phyloP scores from a whole-genome alignment of 2,329 filamentous ascomycete species.

The Botryosphaeria agaves region DNA sequence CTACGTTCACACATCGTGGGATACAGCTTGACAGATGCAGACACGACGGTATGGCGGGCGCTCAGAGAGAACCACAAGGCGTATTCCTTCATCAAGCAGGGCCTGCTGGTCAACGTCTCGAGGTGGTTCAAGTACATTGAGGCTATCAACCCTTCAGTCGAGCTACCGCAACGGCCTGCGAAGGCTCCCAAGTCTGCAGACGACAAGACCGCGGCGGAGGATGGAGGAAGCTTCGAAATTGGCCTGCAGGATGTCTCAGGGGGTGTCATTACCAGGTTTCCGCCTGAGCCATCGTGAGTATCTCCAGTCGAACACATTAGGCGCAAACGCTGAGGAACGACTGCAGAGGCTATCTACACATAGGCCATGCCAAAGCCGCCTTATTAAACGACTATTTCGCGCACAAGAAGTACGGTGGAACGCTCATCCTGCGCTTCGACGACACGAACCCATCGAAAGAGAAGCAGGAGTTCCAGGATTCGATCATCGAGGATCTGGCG shows the following conservation, averaged over 20 bases:
- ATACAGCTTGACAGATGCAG: constrained; percentile 58
- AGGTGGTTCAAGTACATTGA: constrained; percentile 85
- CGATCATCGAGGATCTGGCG: constrained; percentile 79
- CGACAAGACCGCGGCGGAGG: constrained; percentile 51
- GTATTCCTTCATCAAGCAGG: constrained; percentile 63
- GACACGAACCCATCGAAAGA: constrained; percentile 97
- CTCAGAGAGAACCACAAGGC: constrained; percentile 75
- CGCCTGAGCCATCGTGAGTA: constrained; percentile 75
- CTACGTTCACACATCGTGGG: constrained; percentile 76
- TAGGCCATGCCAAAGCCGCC: constrained; percentile 88
- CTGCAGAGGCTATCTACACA: constrained; percentile 62
- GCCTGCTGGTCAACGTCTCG: constrained; percentile 54
- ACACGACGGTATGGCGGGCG: constrained; percentile 69
- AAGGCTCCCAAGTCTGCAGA: constrained; percentile 44
- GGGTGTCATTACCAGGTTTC: constrained; percentile 81
- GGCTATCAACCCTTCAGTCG: constrained; percentile 57
- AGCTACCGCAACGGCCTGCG: constrained; percentile 38
- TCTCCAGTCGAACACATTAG: background rate
- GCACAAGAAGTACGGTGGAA: constrained; percentile 82
- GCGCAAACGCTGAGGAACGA: background rate
- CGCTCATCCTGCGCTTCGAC: constrained; percentile 80
- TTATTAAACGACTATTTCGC: constrained; percentile 94
- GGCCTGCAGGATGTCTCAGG: constrained; percentile 69
- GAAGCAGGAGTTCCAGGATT: constrained; percentile 89
- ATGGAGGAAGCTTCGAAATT: constrained; percentile 79